Base-by-base conservation (phyloP, 2,329 filamentous ascomycete genomes). In the Chaetothyriales sp. region DNA sequence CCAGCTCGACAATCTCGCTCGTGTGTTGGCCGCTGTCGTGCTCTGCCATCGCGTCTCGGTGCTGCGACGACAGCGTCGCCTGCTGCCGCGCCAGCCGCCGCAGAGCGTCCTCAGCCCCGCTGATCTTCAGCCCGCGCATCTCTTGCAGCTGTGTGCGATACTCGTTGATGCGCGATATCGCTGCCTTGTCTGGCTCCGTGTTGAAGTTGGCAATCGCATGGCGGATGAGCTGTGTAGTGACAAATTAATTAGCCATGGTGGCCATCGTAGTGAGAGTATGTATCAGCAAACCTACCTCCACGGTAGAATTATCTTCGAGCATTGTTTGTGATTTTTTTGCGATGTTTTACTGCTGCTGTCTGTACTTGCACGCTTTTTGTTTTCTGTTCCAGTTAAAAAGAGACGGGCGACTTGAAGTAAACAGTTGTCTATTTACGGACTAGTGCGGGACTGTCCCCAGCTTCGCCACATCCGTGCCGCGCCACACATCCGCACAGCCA, bases 151-250 rank as follows among this genome's bases (percentile, higher is more conserved):
- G 85, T 7, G 80, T 78, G 49, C 95, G 77, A 1, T 86, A 90
- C 65, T 89, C 86, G 66, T 80, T 80, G 64, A 96, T 84, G 64
- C 92, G 87, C 18, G 82, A 74, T 18, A 96, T 79, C 55, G 86
- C 85, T 58, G 80, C 74, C 64, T 88, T 92, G 74, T 98, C 92
- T 9, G 86, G 86, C 18, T 79, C 75, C 62, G 90, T 94, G 72
- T 94, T 92, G 80, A 98, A 98, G 75, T 95, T 95, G 61, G 81
- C 77, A 62, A 93, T 84, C 43, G 89, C 95, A 71, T 93, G 84
- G 64, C 83, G 78, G 70, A 98, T 94, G 64, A 95, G 83, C 85
- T 92, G 9, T 5, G 10, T 12, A 10, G 10, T 4, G 4, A 2
- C 32, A 39, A 15, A 15, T 39, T 39, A 39, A n/a, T n/a, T n/a